Evolutionary conservation across 2,329 filamentous ascomycete genomes (phyloP).

Genomic region (Neonectria ditissima): DNA sequence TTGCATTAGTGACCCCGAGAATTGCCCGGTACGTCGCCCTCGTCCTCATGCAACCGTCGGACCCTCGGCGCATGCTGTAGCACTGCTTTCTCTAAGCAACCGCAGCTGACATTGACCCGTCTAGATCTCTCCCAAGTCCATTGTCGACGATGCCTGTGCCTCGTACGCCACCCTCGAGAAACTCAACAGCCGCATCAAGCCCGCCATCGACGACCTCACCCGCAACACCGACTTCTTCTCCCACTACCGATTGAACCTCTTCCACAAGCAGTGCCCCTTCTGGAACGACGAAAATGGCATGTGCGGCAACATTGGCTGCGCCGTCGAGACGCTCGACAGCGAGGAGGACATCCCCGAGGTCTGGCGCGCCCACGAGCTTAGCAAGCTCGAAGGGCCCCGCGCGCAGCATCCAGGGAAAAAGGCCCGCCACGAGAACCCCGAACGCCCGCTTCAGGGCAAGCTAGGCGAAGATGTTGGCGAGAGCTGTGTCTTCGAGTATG

Average conservation of each 20-base stretch:
- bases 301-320: constrained; percentile 97
- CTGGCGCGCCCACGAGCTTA: constrained; percentile 92
- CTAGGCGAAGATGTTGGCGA: constrained; percentile 90
- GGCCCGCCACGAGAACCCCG: constrained; percentile 76
- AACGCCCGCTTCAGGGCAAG: constrained; percentile 82
- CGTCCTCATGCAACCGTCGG: constrained; percentile 22
- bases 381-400: constrained; percentile 90
- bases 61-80: constrained; percentile 5
- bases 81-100: background rate
- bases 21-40: constrained; percentile 63
- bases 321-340: constrained; percentile 93
- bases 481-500: constrained; percentile 96
- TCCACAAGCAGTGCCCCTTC: constrained; percentile 94
- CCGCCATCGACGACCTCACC: constrained; percentile 83
- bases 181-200: constrained; percentile 82
- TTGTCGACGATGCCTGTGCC: constrained; percentile 93
- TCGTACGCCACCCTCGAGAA: constrained; percentile 91
- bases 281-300: constrained; percentile 94
- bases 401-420: constrained; percentile 87
- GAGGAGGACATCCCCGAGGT: constrained; percentile 93
- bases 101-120: constrained; percentile 53
- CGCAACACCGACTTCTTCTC: constrained; percentile 96
- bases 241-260: constrained; percentile 95
- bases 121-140: constrained; percentile 88
- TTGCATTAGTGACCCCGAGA: constrained; percentile 60